Conservation (phyloP, 2,329 filamentous ascomycete species). For the Hypoxylon sp. region DNA sequence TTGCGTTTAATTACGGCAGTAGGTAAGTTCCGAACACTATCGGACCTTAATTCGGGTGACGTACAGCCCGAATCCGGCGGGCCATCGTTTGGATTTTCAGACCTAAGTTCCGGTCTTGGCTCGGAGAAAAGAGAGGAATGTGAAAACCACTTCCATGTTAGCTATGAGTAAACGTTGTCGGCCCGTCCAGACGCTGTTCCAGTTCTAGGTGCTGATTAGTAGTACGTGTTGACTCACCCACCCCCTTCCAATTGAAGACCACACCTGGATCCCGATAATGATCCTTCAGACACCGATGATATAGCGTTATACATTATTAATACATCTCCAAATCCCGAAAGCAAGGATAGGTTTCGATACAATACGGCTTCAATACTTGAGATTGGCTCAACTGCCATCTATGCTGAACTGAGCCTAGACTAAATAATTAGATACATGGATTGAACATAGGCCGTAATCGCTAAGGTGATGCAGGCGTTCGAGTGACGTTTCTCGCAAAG, state of each 20-base stretch:
- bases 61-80: too few relatives aligned
- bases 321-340: constrained; percentile 11
- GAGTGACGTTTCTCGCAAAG: background rate
- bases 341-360: too few relatives aligned
- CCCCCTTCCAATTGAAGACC: background rate
- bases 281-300: background rate
- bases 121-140: too few relatives aligned
- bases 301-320: constrained; percentile 2
- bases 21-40: too few relatives aligned
- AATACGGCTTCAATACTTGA: too few relatives aligned
- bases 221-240: background rate
- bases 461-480: background rate
- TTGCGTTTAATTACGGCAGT: too few relatives aligned
- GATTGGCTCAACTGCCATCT: too few relatives aligned
- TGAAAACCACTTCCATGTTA: too few relatives aligned
- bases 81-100: too few relatives aligned
- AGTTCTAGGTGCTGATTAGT: constrained; percentile 2
- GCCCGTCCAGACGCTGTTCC: background rate
- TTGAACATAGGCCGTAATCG: background rate
- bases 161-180: too few relatives aligned
- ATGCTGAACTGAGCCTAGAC: constrained; percentile 1
- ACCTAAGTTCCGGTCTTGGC: too few relatives aligned
- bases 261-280: background rate
- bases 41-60: too few relatives aligned
- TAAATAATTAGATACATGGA: constrained; percentile 12